A percentile compares a stretch with the other conserved stretches of the same genome.
Conservation (phyloP, 306 rosid genomes). For the Fragaria iinumae region DNA sequence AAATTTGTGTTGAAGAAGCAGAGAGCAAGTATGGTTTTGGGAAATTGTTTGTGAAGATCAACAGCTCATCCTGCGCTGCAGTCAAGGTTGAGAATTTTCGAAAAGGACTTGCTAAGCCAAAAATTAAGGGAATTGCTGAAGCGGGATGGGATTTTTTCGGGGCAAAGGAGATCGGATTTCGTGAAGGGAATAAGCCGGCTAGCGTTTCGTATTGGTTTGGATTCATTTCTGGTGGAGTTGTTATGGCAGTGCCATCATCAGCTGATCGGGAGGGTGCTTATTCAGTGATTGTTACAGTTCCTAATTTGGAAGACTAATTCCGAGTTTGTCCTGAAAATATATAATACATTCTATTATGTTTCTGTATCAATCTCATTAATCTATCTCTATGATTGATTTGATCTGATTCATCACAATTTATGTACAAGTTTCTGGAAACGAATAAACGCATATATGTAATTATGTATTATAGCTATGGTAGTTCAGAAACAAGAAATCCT, state of each 20-base stretch:
- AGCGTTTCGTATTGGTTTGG: slow-evolving; percentile 53
- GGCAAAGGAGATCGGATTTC: slow-evolving; percentile 36
- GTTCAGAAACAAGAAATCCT: neutral
- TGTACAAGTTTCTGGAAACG: neutral
- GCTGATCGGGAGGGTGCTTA: slow-evolving; percentile 10
- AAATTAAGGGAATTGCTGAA: neutral
- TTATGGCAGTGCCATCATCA: slow-evolving; percentile 29
- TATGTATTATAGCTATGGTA: neutral
- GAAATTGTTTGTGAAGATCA: slow-evolving; percentile 26
- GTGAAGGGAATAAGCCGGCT: slow-evolving; percentile 35
- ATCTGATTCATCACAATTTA: neutral
- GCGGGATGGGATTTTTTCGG: slow-evolving; percentile 47
- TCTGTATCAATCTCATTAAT: neutral
- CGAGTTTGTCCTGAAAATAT: neutral
- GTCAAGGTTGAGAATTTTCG: slow-evolving; percentile 30
- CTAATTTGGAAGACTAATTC: neutral
- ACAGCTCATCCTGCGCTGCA: neutral
- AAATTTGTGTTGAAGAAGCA: slow-evolving; percentile 40
- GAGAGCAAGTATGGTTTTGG: slow-evolving; percentile 24
- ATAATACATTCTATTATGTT: neutral
- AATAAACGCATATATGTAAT: no score
- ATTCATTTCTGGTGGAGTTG: slow-evolving; percentile 24
- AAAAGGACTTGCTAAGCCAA: slow-evolving; percentile 1
- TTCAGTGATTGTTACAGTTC: slow-evolving; percentile 25
- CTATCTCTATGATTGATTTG: neutral